A percentile compares a stretch with the other conserved stretches of the same genome.
phyloP scores from a whole-genome alignment of 1,139 yeast genomes.

The Protomyces pachydermus region DNA sequence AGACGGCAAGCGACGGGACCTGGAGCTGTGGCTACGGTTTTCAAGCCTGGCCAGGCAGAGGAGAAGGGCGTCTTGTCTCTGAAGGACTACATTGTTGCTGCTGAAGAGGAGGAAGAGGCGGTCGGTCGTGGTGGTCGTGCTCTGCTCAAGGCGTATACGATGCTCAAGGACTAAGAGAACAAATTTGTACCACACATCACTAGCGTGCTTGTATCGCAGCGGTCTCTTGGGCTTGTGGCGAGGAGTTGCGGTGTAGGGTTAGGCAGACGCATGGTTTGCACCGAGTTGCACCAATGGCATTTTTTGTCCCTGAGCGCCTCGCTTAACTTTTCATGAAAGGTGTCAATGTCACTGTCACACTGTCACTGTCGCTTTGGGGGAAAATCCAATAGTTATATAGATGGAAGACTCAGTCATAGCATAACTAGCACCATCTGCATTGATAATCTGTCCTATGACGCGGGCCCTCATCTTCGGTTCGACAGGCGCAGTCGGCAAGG shows the following conservation, averaged over 20 bases:
- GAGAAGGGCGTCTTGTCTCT: constrained; percentile 4
- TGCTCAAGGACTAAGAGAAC: constrained; percentile 4
- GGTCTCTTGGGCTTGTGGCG: too few relatives aligned
- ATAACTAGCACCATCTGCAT: background rate
- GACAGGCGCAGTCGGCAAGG: constrained; percentile 26
- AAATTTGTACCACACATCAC: background rate
- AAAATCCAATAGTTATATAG: too few relatives aligned
- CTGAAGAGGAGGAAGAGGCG: constrained; percentile 16
- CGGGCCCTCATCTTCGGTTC: constrained; percentile 21
- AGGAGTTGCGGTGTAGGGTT: too few relatives aligned
- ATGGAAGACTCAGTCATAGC: too few relatives aligned
- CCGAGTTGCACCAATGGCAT: too few relatives aligned
- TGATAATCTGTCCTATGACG: background rate
- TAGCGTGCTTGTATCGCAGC: too few relatives aligned
- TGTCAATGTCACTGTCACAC: too few relatives aligned
- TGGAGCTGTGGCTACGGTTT: constrained; percentile 10
- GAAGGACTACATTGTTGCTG: constrained; percentile 20
- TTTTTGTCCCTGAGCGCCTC: too few relatives aligned
- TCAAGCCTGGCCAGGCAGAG: constrained; percentile 12
- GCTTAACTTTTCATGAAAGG: too few relatives aligned
- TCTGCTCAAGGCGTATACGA: constrained; percentile 12
- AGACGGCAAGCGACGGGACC: constrained; percentile 7
- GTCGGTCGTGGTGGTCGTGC: constrained; percentile 20
- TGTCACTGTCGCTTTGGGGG: too few relatives aligned
- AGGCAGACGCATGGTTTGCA: too few relatives aligned